Percentiles rank a stretch among this genome's conserved stretches.
These are phyloP conservation scores for Penicillium daleae DNA, from an alignment of 495 filamentous ascomycete genomes.

Conservation along the genomic window DNA sequence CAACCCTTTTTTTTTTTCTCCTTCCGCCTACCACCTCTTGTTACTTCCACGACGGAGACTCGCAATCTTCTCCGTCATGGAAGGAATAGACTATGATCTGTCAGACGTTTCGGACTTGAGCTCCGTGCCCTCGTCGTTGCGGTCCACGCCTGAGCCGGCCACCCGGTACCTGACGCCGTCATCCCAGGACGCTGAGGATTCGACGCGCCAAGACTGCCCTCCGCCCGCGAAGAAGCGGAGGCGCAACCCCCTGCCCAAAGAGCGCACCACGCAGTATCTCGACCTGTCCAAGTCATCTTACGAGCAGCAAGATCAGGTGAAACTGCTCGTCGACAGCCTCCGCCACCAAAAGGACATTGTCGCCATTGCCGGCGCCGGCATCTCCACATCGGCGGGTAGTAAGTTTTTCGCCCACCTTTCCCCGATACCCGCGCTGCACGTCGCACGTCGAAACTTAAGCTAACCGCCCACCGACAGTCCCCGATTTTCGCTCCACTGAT, in stretches of 20 bases:
- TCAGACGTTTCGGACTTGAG: slow-evolving; percentile 61
- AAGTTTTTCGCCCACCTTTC: slow-evolving; percentile 46
- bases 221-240: slow-evolving; percentile 72
- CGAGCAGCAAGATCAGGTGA: slow-evolving; percentile 62
- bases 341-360: slow-evolving; percentile 93
- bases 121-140: slow-evolving; percentile 59
- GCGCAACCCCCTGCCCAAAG: slow-evolving; percentile 66
- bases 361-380: slow-evolving; percentile 93
- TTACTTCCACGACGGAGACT: slow-evolving; percentile 4
- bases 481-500: slow-evolving; percentile 90
- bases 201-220: slow-evolving; percentile 58
- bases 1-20: neutral
- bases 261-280: slow-evolving; percentile 76
- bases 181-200: slow-evolving; percentile 56
- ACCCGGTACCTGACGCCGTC: slow-evolving; percentile 59
- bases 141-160: slow-evolving; percentile 57
- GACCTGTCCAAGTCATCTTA: slow-evolving; percentile 59
- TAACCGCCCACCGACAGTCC: slow-evolving; percentile 60
- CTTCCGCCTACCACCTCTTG: slow-evolving; percentile 14
- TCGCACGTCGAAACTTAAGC: slow-evolving; percentile 41
- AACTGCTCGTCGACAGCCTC: slow-evolving; percentile 72
- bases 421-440: slow-evolving; percentile 66
- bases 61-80: neutral
- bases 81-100: slow-evolving; percentile 45
- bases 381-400: slow-evolving; percentile 96